Base-by-base conservation (phyloP, 129 eudicot species). In the Oenanthe sinensis region DNA sequence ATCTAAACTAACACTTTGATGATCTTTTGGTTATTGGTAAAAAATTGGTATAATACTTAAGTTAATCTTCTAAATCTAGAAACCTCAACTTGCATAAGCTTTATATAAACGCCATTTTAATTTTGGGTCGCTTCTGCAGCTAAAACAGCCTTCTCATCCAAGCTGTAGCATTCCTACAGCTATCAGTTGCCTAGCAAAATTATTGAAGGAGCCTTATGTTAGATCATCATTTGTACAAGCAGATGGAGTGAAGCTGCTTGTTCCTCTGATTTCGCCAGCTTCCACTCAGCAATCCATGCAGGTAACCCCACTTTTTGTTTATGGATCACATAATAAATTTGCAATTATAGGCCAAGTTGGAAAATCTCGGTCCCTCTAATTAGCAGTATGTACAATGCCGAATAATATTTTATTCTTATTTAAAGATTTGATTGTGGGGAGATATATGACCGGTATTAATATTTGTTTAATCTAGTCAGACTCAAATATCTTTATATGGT, bases 261-360 rank as follows among this genome's bases (percentile, higher is more conserved):
- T 92, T 58, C 97, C 97, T 74, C 83, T 95, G 45, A 95, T 95
- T 83, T 72, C 93, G 72, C 99, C 99, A 79, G 99, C 96, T 78
- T 90, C 99, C 79, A 91, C 91, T 88, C 99, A 95, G 84, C 99
- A 95, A 83, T 91, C 99, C 70, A 90, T 90, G 79, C 99, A 95
- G 92, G 99, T 95, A 82, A 78, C 33, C 7, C 73, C 47, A 24
- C 65, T 75, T 78, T 75, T 71, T 78, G 37, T 47, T 54, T 17
- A 62, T 63, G 50, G 20, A 6, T 14, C 75, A 12, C 24, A 14
- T 69, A 19, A 39, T 73, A n/a, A 43, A 24, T 39, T n/a, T 68
- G 36, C 71, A 54, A 1, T 42, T 67, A 20, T 76, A 7, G 49
- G 19, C 74, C 71, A 3, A 44, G n/a, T 65, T 16, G 60, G 24